Evolutionary conservation across 805 yeast species (phyloP), one percentile per base, ranked within the genome.

Genomic region (Spathaspora hagerdaliae): DNA sequence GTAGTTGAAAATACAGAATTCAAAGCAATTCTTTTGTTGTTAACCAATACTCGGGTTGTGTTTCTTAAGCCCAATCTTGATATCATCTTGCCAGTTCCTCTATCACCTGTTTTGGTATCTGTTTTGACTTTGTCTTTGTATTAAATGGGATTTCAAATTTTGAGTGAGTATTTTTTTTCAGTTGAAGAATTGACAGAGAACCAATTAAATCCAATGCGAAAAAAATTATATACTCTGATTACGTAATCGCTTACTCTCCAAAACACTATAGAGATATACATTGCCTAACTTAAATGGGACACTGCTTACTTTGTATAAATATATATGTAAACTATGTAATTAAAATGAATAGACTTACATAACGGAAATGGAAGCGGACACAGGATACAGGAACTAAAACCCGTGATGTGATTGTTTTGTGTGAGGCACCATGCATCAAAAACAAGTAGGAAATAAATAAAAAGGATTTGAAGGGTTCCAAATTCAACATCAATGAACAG

Each of bases 151-250:
- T 35, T 15, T 3, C 19, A 40, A 31, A 11, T 35, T 12, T 42
- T 24, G 7, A 6, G 32, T 12, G 12, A 9, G 32, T 10, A 15
- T 29, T 38, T 15, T 31, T 36, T 39, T 13, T 12, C 15, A 35
- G 24, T 13, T n/a, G 2, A 6, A 14, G n/a, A 19, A 35, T 3
- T 35, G 38, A 35, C 9, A 14, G 15, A 29, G 38, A 46, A 45
- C 58, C 58, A 54, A 54, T 54, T 47, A 50, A 54, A 54, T 38
- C 48, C 41, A 36, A 19, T 42, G 57, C 50, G 58, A 54, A 54
- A 48, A 50, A 54, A 47, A 40, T 43, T 33, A 10, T 33, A 10
- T 14, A 13, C 19, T 6, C 24, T 19, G 24, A 19, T 19, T 19
- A 19, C 24, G 24, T 19, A 19, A 19, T 19, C 24, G 24, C 2